Evolutionary conservation across 805 yeast genomes (phyloP).

Genomic region (Lipomyces kockii): DNA sequence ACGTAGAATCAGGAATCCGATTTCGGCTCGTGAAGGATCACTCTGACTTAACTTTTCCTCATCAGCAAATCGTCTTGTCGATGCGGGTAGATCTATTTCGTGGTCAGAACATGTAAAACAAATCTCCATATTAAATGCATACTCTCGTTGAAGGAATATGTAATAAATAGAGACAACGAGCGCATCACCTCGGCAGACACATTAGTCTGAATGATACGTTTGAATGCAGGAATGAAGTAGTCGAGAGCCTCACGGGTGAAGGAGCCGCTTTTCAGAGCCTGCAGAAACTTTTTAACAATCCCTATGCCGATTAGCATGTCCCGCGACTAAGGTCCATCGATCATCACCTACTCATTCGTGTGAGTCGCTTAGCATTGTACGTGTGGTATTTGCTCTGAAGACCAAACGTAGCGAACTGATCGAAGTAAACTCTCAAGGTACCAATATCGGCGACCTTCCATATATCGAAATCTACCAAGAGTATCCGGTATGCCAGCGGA

Average conservation of each 20-base stretch:
- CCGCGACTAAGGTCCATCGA: constrained; percentile 38
- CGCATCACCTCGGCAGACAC: constrained; percentile 60
- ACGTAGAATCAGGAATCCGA: constrained; percentile 44
- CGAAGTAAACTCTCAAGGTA: constrained; percentile 57
- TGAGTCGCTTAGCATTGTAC: constrained; percentile 59
- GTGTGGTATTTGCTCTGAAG: constrained; percentile 56
- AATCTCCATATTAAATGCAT: neutral
- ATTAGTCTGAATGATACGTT: constrained; percentile 52
- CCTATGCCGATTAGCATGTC: constrained; percentile 20
- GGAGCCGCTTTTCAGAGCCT: constrained; percentile 53
- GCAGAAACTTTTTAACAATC: constrained; percentile 52
- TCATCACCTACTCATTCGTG: constrained; percentile 54
- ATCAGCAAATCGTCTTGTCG: constrained; percentile 10
- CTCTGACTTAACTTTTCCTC: constrained; percentile 27
- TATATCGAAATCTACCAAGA: constrained; percentile 67
- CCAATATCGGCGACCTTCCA: constrained; percentile 55
- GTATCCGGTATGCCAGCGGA: constrained; percentile 58
- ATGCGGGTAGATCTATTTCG: neutral
- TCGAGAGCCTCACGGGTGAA: constrained; percentile 50
- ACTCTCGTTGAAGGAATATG: constrained; percentile 50
- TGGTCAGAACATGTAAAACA: neutral
- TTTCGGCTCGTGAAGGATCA: constrained; percentile 36
- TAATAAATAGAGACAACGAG: constrained; percentile 57
- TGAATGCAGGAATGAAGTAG: constrained; percentile 49
- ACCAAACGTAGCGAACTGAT: constrained; percentile 60